Base-by-base conservation (phyloP, 495 filamentous ascomycete genomes). In the Daldinia concentrica region DNA sequence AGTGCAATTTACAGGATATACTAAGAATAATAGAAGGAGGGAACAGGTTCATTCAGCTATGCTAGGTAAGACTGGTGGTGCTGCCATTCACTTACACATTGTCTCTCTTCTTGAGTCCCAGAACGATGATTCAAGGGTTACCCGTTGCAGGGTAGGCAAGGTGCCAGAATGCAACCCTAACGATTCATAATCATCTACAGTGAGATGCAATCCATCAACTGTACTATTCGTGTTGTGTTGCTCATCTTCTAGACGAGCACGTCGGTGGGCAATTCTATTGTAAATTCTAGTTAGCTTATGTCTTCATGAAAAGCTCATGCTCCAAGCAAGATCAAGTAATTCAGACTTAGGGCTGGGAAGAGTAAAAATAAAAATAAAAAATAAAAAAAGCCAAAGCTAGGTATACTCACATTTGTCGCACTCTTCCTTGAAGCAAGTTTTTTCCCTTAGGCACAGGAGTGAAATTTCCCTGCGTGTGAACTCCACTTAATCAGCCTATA, bases 51-150 rank as follows among this genome's bases (percentile, higher is more conserved):
- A 37, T 50, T 14, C 37, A 29, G 27, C 27, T 27, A 32, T 30
- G 6, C 11, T 48, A 19, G n/a, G 8, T 48, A 34, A 55, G 43
- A 9, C 7, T 39, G n/a, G 24, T 22, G 32, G 45, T 63, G 32
- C 17, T 58, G 43, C 30, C 26, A 29, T 62, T 41, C 50, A 73
- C 75, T 77, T 59, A 77, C 75, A 64, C 52, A 77, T 61, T 52
- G 72, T 73, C 62, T 77, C 75, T 48, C 60, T 68, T 58, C 69
- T 76, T 26, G 74, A 64, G 62, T 79, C 74, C 77, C 77, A 79
- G 57, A 78, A 77, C 15, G 62, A 71, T 48, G 74, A 78, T 62
- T 79, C 77, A 27, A 66, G 76, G 12, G 77, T 79, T 4, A 75
- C 71, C 8, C 77, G 72, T 24, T 66, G 68, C 54, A 77, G 24